Evolutionary conservation across 805 yeast genomes (phyloP).

Genomic region (Saccharomycopsis amapae): DNA sequence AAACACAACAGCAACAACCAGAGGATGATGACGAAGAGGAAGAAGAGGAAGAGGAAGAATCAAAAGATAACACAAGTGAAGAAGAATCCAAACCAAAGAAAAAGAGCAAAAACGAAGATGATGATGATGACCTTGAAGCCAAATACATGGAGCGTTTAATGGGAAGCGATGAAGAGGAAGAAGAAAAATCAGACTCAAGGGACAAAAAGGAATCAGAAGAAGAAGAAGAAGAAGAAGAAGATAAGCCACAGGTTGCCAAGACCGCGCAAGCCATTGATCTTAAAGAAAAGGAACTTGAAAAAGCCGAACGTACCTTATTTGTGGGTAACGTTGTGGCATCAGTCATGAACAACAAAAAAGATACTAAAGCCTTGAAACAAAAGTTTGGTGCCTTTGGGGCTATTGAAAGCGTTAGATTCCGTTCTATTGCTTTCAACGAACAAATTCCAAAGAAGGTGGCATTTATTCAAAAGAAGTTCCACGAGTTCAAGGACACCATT

Average conservation of each 20-base stretch:
- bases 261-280: slow-evolving; percentile 13
- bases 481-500: slow-evolving; percentile 68
- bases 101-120: slow-evolving; percentile 17
- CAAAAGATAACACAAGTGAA: slow-evolving; percentile 7
- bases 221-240: slow-evolving; percentile 7
- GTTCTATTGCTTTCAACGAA: slow-evolving; percentile 87
- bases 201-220: slow-evolving; percentile 4
- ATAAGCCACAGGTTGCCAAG: not conserved
- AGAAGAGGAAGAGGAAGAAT: slow-evolving; percentile 7
- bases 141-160: slow-evolving; percentile 16
- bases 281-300: slow-evolving; percentile 47
- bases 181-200: slow-evolving; percentile 6
- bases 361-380: slow-evolving; percentile 57
- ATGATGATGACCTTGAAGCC: slow-evolving; percentile 22
- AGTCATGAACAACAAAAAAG: slow-evolving; percentile 56
- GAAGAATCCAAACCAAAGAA: slow-evolving; percentile 7
- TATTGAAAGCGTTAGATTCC: slow-evolving; percentile 74
- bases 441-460: slow-evolving; percentile 90
- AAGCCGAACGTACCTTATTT: slow-evolving; percentile 79
- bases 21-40: slow-evolving; percentile 5
- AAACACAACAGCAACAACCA: slow-evolving; percentile 4
- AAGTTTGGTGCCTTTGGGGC: slow-evolving; percentile 40
- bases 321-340: slow-evolving; percentile 74
- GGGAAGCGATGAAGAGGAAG: slow-evolving; percentile 9
- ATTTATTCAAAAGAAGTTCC: slow-evolving; percentile 64